Conservation (phyloP, 225 moss, liverwort and hornwort genomes). For the Pseudisothecium myosuroides region DNA sequence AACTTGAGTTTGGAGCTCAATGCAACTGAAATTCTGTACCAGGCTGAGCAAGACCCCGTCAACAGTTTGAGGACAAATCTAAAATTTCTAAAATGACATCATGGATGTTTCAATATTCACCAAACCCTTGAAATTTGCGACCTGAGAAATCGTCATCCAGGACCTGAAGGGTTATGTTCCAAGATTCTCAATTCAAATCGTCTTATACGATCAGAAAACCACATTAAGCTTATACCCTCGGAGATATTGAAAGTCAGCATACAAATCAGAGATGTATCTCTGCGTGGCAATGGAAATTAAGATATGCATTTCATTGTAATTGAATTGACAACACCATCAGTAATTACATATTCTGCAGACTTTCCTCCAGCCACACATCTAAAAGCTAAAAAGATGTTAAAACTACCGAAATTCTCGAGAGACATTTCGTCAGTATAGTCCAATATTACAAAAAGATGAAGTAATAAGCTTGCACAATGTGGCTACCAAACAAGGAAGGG, state of each 20-base stretch:
- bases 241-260: not conserved
- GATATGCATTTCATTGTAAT: not conserved
- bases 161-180: not conserved
- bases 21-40: too few relatives aligned
- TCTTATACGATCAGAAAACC: too few relatives aligned
- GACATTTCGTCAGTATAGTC: not conserved
- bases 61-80: not conserved
- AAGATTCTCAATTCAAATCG: not conserved
- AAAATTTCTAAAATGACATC: not conserved
- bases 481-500: slow-evolving; percentile 14
- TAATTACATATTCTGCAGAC: slow-evolving; percentile 9
- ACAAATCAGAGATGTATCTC: not conserved
- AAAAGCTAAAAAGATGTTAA: not conserved
- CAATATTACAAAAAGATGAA: not conserved
- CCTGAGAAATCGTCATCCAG: not conserved
- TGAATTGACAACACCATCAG: slow-evolving; percentile 3
- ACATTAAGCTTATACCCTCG: not conserved
- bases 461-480: slow-evolving; percentile 12
- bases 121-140: not conserved
- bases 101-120: not conserved
- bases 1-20: not conserved
- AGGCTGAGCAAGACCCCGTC: not conserved
- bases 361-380: not conserved
- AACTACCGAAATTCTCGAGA: not conserved
- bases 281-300: not conserved